Base-by-base conservation (phyloP, 192 early-diverging fungal genomes). In the Chytriomyces sp. region DNA sequence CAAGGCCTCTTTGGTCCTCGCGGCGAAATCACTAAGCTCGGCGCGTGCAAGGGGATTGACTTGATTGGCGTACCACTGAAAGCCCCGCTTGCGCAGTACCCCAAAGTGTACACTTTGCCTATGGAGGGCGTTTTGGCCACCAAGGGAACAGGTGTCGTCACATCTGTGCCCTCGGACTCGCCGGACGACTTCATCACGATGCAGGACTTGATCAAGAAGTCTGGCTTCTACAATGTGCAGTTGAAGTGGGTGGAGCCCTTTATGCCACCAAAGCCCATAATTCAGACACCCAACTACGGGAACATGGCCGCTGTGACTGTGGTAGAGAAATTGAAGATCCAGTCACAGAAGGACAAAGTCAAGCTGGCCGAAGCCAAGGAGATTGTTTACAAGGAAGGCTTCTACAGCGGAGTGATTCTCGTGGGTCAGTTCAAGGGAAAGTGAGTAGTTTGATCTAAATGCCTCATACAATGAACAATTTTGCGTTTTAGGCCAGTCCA, bases 111-210 rank as follows among this genome's bases (percentile, higher is more conserved):
- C 72, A 93, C 96, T 57, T 86, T 99, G 59, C 98, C 98, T 30
- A 96, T 98, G 95, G 98, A 98, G 30, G 94, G 92, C 52, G 95
- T 99, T 26, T 81, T 96, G 52, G 88, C 92, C 38, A 94, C 91
- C 56, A 99, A 96, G 67, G 98, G 98, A 70, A 99, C 98, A 0
- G 98, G 98, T 60, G 95, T 99, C 30, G 96, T 98, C 37, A 98
- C 96, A 0, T 99, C 98, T 5, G 98, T 99, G 33, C 98, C 98
- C 34, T 98, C 96, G 0, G 98, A 99, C 70, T 97, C 98, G 37
- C 98, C 98, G 12, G 95, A 97, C 77, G 98, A 99, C 83, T 98
- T 81, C 81, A 90, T 93, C 32, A 88, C 96, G 39, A 82, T 98
- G 72, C 86, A 87, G 76, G 97, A 99, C 75, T 78, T 99, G 77